Conservation (phyloP, 2,329 filamentous ascomycete species). For the Myriangium duriaei region DNA sequence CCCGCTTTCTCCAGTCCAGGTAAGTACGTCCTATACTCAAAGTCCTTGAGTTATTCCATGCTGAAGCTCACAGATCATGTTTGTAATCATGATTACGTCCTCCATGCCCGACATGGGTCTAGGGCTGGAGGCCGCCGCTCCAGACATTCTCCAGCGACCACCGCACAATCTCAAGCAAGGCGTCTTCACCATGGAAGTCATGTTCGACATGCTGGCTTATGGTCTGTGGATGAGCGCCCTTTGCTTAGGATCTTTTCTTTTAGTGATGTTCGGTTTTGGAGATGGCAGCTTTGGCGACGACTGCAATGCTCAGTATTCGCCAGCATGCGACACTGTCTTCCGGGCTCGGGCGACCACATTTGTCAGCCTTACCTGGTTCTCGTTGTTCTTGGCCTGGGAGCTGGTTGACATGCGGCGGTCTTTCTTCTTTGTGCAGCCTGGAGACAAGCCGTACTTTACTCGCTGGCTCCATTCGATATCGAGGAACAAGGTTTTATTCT, state of each 20-base stretch:
- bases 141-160: slow-evolving; percentile 67
- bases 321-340: slow-evolving; percentile 51
- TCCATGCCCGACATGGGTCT: slow-evolving; percentile 80
- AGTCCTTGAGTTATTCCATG: too few species aligned
- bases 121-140: slow-evolving; percentile 62
- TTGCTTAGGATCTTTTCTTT: slow-evolving; percentile 47
- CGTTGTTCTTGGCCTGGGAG: slow-evolving; percentile 67
- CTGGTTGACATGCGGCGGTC: slow-evolving; percentile 60
- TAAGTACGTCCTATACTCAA: too few species aligned
- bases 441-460: slow-evolving; percentile 46
- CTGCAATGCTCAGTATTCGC: slow-evolving; percentile 48
- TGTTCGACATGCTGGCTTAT: slow-evolving; percentile 69
- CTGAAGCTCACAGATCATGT: too few species aligned
- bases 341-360: slow-evolving; percentile 62
- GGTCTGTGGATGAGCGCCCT: slow-evolving; percentile 65
- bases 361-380: slow-evolving; percentile 63
- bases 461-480: slow-evolving; percentile 58
- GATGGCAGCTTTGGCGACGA: slow-evolving; percentile 34
- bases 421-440: slow-evolving; percentile 63
- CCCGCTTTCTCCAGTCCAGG: slow-evolving; percentile 66
- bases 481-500: slow-evolving; percentile 54
- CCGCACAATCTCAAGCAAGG: slow-evolving; percentile 57
- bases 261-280: slow-evolving; percentile 52
- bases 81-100: slow-evolving; percentile 90
- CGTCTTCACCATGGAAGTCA: slow-evolving; percentile 66